A percentile compares a stretch with the other conserved stretches of the same genome.
phyloP scores from a whole-genome alignment of 164 flowering plant species.

The Umbilicus rupestris region DNA sequence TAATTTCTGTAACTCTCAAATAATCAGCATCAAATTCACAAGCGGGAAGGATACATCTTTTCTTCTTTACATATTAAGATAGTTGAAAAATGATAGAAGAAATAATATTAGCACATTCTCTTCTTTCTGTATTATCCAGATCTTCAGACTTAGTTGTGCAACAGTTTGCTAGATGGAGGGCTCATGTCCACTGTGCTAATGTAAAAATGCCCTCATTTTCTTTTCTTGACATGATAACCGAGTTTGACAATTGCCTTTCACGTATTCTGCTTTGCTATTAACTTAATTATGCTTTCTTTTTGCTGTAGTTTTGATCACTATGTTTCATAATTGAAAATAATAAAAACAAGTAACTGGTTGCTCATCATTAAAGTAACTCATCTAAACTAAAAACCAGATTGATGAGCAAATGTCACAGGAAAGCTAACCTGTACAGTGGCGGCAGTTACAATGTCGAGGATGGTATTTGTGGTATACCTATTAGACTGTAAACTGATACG shows the following conservation, averaged over 20 bases:
- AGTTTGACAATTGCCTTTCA: not conserved
- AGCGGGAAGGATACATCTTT: not conserved
- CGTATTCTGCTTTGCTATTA: not conserved
- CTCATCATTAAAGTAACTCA: not conserved
- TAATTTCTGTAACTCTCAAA: not conserved
- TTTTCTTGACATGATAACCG: not conserved
- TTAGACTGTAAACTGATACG: constrained; percentile 89
- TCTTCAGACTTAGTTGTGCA: not conserved
- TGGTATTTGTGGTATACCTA: constrained; percentile 80
- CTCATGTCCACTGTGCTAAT: not conserved
- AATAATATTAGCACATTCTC: not conserved
- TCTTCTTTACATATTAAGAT: not conserved
- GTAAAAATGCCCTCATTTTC: not conserved
- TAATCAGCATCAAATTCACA: not conserved
- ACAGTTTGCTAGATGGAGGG: not conserved
- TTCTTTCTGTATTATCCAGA: not conserved
- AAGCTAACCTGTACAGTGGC: constrained; percentile 78
- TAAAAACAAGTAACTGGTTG: not conserved
- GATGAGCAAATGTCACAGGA: not conserved
- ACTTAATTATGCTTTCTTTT: not conserved
- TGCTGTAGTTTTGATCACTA: not conserved
- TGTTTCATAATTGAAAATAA: not conserved
- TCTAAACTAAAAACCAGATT: not conserved
- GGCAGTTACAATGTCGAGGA: constrained; percentile 85
- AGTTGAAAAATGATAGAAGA: not conserved